Base-by-base conservation (phyloP, 257 asterid species). In the Solanum raphanifolium region DNA sequence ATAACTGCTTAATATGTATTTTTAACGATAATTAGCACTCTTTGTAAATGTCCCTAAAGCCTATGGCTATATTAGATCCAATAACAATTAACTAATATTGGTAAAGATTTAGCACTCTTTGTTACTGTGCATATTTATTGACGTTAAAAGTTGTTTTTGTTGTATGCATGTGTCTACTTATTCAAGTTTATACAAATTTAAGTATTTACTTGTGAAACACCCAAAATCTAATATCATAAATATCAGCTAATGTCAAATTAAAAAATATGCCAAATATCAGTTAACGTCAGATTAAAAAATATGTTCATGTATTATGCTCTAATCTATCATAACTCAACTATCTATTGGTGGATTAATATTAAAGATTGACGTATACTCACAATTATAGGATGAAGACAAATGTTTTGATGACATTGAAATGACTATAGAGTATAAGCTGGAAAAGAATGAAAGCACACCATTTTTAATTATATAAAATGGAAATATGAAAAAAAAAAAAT, bases 51-150 rank as follows among this genome's bases (percentile, higher is more conserved):
- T 55, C 0, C 0, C 4, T 55, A 55, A 52, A 16, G 4, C 1
- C 0, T 52, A 52, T 16, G 9, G 1, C 0, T 0, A 18, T 0
- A 20, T 55, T 3, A 55, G n/a, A 55, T 55, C 0, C 4, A 55
- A 55, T 18, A 18, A 55, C 4, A 55, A 55, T 55, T 55, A 55
- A 55, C 2, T 52, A 52, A 16, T 52, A 52, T 52, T 0, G 23
- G 0, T 16, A 52, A 16, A 52, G 0, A 48, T 5, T 52, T 52
- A 16, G 0, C 23, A 16, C 4, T 52, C 3, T 52, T 52, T 16
- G 4, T 6, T 52, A 52, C 0, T 52, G 3, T 52, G 9, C 0
- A 52, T 52, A 48, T 16, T 48, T 48, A 16, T 16, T 2, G 1
- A 0, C 3, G 60, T 3, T 48, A 52, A 43, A 43, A 52, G 0